Evolutionary conservation across 768 basidiomycete genomes (phyloP), one percentile per base, ranked within the genome.

Genomic region (Leucogyrophana mollusca): DNA sequence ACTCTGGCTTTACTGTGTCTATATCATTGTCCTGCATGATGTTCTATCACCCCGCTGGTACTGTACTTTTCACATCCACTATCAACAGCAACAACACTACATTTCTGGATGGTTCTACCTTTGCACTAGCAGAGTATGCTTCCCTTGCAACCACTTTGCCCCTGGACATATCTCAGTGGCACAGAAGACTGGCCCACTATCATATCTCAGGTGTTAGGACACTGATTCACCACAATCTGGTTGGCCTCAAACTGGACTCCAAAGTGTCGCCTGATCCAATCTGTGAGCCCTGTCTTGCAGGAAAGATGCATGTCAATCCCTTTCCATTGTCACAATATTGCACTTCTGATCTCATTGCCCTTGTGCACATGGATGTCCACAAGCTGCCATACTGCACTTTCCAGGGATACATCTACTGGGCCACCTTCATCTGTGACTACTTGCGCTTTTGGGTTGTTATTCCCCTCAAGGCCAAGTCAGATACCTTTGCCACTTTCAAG

Each of bases 401-500:
- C n/a, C n/a, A n/a, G n/a, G n/a, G n/a, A n/a, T n/a, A n/a, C n/a
- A n/a, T n/a, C n/a, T n/a, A n/a, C n/a, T n/a, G n/a, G n/a, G n/a
- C n/a, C n/a, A n/a, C n/a, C n/a, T n/a, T n/a, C n/a, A 8, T 52
- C 46, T n/a, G n/a, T n/a, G n/a, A n/a, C n/a, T n/a, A n/a, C n/a
- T n/a, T n/a, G 50, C n/a, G n/a, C n/a, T n/a, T n/a, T n/a, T n/a
- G n/a, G n/a, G n/a, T n/a, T n/a, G n/a, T 59, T 1, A 9, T 51
- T 4, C 46, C 55, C 11, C 45, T 64, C 7, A 42, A 40, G 6
- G 33, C 20, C n/a, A 66, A 66, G 50, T 51, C 44, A 2, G 55
- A 63, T 3, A 33, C 53, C 3, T 61, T 65, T 24, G 45, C 40
- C 4, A 52, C 52, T 0, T 67, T 67, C 46, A 56, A 60, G 50